Percentiles rank a stretch among this genome's conserved stretches.
phyloP scores from a whole-genome alignment of 1,284 basidiomycete genomes.

The Cryptococcus depauperatus region DNA sequence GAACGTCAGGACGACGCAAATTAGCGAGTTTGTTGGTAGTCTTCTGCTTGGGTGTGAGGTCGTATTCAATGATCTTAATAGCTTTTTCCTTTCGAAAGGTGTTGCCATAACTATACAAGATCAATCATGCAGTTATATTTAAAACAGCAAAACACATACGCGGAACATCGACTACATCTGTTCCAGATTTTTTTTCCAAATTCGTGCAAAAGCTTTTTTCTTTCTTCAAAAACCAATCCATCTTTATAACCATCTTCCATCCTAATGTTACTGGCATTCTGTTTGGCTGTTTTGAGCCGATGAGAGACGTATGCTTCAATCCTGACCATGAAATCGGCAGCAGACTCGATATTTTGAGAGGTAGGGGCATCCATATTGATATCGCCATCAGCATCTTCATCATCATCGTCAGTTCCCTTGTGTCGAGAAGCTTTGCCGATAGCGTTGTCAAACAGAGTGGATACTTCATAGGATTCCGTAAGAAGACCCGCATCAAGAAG shows the following conservation, averaged over 20 bases:
- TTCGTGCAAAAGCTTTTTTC: constrained; percentile 74
- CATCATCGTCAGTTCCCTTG: constrained; percentile 44
- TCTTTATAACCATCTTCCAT: constrained; percentile 72
- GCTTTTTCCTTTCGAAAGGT: constrained; percentile 89
- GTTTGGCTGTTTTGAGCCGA: constrained; percentile 53
- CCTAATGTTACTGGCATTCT: constrained; percentile 46
- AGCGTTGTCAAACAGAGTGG: constrained; percentile 51
- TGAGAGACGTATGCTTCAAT: constrained; percentile 65
- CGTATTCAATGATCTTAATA: constrained; percentile 91
- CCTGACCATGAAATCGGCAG: constrained; percentile 59
- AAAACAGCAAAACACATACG: constrained; percentile 53
- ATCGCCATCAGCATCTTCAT: constrained; percentile 45
- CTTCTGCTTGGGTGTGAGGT: constrained; percentile 73
- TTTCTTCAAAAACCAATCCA: constrained; percentile 73
- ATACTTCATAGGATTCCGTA: constrained; percentile 68
- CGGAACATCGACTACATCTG: constrained; percentile 70
- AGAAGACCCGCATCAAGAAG: constrained; percentile 84
- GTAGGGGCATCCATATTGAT: constrained; percentile 27
- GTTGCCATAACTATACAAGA: constrained; percentile 57
- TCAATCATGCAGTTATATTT: background rate
- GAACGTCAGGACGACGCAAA: constrained; percentile 63
- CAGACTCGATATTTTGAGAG: constrained; percentile 45
- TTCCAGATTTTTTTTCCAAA: constrained; percentile 63
- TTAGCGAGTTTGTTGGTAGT: constrained; percentile 52
- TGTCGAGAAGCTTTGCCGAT: constrained; percentile 38